These are phyloP conservation scores for Trypanosomatidae sp. DNA, from an alignment of 208 protist species.

Conservation along the genomic window DNA sequence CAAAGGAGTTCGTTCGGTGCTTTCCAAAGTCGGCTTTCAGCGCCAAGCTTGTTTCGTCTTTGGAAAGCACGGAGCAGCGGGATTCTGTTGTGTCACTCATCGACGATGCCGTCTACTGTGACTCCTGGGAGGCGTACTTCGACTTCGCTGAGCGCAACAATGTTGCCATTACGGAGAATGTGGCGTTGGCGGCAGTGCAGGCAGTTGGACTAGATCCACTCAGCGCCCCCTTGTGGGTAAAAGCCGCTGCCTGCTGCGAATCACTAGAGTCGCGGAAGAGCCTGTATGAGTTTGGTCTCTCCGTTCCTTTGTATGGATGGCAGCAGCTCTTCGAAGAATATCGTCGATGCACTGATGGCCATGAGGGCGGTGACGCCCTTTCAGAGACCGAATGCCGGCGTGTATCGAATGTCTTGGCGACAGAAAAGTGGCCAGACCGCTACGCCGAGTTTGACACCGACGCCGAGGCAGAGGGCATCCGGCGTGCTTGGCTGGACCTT, in stretches of 20 bases:
- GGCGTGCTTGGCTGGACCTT: slow-evolving; percentile 47
- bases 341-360: slow-evolving; percentile 29
- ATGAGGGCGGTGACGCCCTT: slow-evolving; percentile 1
- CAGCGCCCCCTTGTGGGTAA: slow-evolving; percentile 73
- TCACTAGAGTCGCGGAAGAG: slow-evolving; percentile 42
- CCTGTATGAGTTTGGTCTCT: slow-evolving; percentile 71
- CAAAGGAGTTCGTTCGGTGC: slow-evolving; percentile 14
- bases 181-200: slow-evolving; percentile 64
- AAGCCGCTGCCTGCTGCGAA: slow-evolving; percentile 33
- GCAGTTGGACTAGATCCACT: slow-evolving; percentile 72
- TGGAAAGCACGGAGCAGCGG: slow-evolving; percentile 52
- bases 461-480: slow-evolving; percentile 30
- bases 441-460: slow-evolving; percentile 44
- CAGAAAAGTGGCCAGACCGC: slow-evolving; percentile 69
- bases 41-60: slow-evolving; percentile 39
- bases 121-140: slow-evolving; percentile 85
- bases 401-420: slow-evolving; percentile 18
- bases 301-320: slow-evolving; percentile 63
- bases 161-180: slow-evolving; percentile 52
- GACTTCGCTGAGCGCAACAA: slow-evolving; percentile 46
- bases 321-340: slow-evolving; percentile 46
- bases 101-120: slow-evolving; percentile 65
- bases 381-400: slow-evolving; percentile 16
- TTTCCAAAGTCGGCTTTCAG: slow-evolving; percentile 48
- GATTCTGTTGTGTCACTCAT: slow-evolving; percentile 56